Evolutionary conservation across 2,329 filamentous ascomycete genomes (phyloP).

Genomic region (Aspergillus texensis): DNA sequence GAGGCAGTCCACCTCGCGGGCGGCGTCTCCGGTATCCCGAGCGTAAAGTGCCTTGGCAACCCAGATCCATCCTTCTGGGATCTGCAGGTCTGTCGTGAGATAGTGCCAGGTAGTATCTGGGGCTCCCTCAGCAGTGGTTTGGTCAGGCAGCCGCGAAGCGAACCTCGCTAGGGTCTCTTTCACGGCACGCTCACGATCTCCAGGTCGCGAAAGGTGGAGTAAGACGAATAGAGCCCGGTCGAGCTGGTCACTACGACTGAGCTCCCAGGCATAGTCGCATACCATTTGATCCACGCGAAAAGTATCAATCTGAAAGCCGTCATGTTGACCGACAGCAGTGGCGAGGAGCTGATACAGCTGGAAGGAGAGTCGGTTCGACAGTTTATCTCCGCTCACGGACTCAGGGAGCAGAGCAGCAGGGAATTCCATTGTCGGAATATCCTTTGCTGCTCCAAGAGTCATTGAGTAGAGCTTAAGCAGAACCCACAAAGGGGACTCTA

Average conservation of each 20-base stretch:
- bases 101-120: slow-evolving; percentile 56
- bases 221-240: slow-evolving; percentile 75
- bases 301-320: slow-evolving; percentile 54
- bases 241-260: slow-evolving; percentile 63
- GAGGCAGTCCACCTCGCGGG: slow-evolving; percentile 75
- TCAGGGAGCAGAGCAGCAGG: slow-evolving; percentile 75
- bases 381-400: slow-evolving; percentile 72
- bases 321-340: slow-evolving; percentile 48
- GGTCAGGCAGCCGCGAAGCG: slow-evolving; percentile 64
- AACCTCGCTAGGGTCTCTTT: slow-evolving; percentile 75
- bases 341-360: slow-evolving; percentile 74
- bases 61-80: slow-evolving; percentile 82
- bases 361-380: slow-evolving; percentile 79
- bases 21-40: slow-evolving; percentile 70
- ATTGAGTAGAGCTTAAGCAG: slow-evolving; percentile 77
- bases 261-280: slow-evolving; percentile 60
- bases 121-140: slow-evolving; percentile 52
- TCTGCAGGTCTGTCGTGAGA: slow-evolving; percentile 65
- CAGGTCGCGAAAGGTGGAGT: slow-evolving; percentile 68
- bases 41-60: slow-evolving; percentile 83
- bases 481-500: slow-evolving; percentile 82
- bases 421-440: slow-evolving; percentile 49
- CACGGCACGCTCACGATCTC: slow-evolving; percentile 66
- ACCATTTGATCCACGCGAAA: slow-evolving; percentile 69
- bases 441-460: slow-evolving; percentile 30